Evolutionary conservation across 495 filamentous ascomycete genomes (phyloP).

Genomic region (Neurospora discreta): DNA sequence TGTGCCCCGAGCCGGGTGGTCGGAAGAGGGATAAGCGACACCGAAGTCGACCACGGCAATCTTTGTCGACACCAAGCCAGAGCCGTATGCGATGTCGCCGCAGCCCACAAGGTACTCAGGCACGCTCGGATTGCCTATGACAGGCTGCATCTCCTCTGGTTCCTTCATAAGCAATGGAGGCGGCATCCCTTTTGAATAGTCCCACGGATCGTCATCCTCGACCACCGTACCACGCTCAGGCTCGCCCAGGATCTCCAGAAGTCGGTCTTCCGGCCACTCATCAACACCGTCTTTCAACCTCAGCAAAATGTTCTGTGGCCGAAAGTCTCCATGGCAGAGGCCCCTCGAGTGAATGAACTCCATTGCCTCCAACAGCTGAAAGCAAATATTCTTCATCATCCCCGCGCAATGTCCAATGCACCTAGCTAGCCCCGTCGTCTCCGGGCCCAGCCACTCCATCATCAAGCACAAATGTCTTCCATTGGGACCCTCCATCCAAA

Average conservation of each 20-base stretch:
- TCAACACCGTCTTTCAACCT: constrained; percentile 12
- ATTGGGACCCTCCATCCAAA: constrained; percentile 24
- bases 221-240: neutral
- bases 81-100: neutral
- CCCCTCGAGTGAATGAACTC: constrained; percentile 17
- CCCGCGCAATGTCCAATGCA: neutral
- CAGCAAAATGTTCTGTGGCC: constrained; percentile 14
- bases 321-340: constrained; percentile 23
- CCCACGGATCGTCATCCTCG: neutral
- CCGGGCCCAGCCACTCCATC: constrained; percentile 20
- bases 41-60: constrained; percentile 20
- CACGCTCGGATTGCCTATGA: neutral
- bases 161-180: too few species aligned
- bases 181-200: too few species aligned
- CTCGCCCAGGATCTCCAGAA: constrained; percentile 7
- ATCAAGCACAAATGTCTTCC: constrained; percentile 26
- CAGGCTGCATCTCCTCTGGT: neutral
- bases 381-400: constrained; percentile 8
- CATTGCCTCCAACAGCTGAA: constrained; percentile 15
- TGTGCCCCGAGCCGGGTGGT: neutral
- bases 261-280: neutral
- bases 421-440: constrained; percentile 7
- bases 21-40: constrained; percentile 6
- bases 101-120: constrained; percentile 14
- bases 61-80: neutral